These are phyloP conservation scores for Mycena crocata DNA, from an alignment of 768 basidiomycete genomes.

Conservation along the genomic window DNA sequence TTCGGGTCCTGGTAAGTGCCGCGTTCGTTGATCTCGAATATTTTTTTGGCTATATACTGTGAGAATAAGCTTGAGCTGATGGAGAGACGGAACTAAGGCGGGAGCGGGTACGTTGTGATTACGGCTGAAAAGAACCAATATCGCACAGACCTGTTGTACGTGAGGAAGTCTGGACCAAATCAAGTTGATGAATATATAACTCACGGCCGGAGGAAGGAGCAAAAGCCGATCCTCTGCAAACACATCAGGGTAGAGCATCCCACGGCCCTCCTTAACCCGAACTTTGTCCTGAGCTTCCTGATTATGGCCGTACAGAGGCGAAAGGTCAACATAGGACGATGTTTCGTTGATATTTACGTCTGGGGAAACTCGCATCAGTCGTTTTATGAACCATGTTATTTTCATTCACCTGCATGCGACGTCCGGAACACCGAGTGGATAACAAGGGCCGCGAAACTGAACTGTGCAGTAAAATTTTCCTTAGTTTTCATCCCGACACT, in stretches of 20 bases:
- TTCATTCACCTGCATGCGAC: too few relatives aligned
- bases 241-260: slow-evolving; percentile 73
- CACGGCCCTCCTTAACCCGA: slow-evolving; percentile 63
- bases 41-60: slow-evolving; percentile 82
- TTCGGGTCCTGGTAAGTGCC: slow-evolving; percentile 69
- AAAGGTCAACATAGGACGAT: slow-evolving; percentile 87
- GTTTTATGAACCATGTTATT: too few relatives aligned
- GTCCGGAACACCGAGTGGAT: slow-evolving; percentile 93
- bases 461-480: slow-evolving; percentile 40
- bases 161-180: too few relatives aligned
- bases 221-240: slow-evolving; percentile 86
- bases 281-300: slow-evolving; percentile 69
- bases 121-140: slow-evolving; percentile 90
- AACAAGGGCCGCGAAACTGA: slow-evolving; percentile 84
- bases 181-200: too few relatives aligned
- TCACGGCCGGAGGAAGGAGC: slow-evolving; percentile 83
- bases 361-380: too few relatives aligned
- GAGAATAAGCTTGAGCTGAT: background rate
- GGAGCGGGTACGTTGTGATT: slow-evolving; percentile 80
- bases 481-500: background rate
- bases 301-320: slow-evolving; percentile 84
- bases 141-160: too few relatives aligned
- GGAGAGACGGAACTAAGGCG: background rate
- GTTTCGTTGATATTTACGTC: slow-evolving; percentile 83
- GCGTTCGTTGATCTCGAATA: slow-evolving; percentile 86